A percentile compares a stretch with the other conserved stretches of the same genome.
phyloP scores from a whole-genome alignment of 106 monocot genomes.

The Chionographis japonica region DNA sequence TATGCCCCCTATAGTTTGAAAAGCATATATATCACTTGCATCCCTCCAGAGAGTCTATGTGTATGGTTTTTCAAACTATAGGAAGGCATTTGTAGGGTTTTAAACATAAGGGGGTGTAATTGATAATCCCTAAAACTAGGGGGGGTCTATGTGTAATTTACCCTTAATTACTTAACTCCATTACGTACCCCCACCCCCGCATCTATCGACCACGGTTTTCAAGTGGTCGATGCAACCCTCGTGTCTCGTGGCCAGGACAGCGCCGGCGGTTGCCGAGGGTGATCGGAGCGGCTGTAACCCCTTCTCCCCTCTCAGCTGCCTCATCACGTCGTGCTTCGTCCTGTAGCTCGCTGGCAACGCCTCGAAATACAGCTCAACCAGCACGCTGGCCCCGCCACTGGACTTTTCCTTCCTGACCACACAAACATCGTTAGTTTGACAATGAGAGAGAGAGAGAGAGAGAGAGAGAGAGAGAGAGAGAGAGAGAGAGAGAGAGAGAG shows the following conservation, averaged over 20 bases:
- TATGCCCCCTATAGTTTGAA: too few species aligned
- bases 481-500: too few species aligned
- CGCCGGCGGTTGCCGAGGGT: constrained; percentile 18
- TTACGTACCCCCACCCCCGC: neutral
- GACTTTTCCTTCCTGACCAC: neutral
- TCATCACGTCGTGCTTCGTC: neutral
- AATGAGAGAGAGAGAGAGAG: too few species aligned
- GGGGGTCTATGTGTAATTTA: too few species aligned
- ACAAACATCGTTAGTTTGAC: neutral
- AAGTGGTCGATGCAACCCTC: constrained; percentile 5
- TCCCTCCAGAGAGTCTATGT: too few species aligned
- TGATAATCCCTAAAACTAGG: too few species aligned
- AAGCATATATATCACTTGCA: too few species aligned
- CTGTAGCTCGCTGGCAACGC: neutral
- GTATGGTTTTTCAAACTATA: too few species aligned
- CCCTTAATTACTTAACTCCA: neutral
- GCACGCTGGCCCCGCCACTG: neutral
- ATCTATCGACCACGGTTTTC: neutral
- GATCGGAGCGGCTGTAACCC: constrained; percentile 17
- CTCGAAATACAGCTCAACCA: constrained; percentile 5
- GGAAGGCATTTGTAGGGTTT: too few species aligned
- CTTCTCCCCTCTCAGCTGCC: constrained; percentile 1
- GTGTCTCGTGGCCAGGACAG: constrained; percentile 13
- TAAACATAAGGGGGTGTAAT: too few species aligned
- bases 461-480: too few species aligned